These are phyloP conservation scores for Aspergillus avenaceus DNA, from an alignment of 495 filamentous ascomycete species.

Conservation along the genomic window DNA sequence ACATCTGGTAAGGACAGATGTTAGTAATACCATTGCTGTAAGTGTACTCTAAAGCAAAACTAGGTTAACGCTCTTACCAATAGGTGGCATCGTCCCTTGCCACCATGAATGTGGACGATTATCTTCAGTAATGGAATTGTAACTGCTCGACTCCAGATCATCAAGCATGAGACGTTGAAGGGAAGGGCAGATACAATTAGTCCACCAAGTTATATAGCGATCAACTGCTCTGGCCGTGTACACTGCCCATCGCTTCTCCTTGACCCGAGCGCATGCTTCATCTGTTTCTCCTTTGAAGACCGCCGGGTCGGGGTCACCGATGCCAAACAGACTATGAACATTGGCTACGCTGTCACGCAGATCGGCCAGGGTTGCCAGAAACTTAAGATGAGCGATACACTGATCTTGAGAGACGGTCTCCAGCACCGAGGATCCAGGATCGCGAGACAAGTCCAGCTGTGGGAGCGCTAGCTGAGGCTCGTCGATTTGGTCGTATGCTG, in stretches of 20 bases:
- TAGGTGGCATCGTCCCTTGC: conserved; percentile 22
- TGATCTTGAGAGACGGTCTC: conserved; percentile 32
- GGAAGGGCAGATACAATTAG: conserved; percentile 15
- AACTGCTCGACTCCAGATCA: conserved; percentile 2
- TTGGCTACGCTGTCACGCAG: conserved; percentile 63
- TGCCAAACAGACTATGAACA: conserved; percentile 60
- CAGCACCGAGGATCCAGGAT: conserved; percentile 8
- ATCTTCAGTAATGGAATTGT: conserved; percentile 12
- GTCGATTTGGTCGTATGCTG: conserved; percentile 17
- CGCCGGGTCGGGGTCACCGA: conserved; percentile 46
- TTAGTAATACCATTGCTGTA: conserved; percentile 6
- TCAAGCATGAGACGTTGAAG: conserved; percentile 2
- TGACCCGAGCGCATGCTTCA: conserved; percentile 42
- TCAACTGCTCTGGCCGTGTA: conserved; percentile 71
- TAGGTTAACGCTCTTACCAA: conserved; percentile 19
- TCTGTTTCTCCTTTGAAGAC: conserved; percentile 13
- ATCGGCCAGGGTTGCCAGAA: conserved; percentile 65
- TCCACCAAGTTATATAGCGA: conserved; percentile 73
- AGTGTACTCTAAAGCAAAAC: not conserved
- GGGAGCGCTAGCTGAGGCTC: conserved; percentile 9
- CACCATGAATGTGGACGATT: conserved; percentile 9
- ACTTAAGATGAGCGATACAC: conserved; percentile 73
- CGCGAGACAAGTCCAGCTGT: conserved; percentile 10
- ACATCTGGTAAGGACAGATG: conserved; percentile 51
- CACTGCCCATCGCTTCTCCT: conserved; percentile 78